Evolutionary conservation across 2,329 filamentous ascomycete genomes (phyloP).

Genomic region (Ascochyta clinopodiicola): DNA sequence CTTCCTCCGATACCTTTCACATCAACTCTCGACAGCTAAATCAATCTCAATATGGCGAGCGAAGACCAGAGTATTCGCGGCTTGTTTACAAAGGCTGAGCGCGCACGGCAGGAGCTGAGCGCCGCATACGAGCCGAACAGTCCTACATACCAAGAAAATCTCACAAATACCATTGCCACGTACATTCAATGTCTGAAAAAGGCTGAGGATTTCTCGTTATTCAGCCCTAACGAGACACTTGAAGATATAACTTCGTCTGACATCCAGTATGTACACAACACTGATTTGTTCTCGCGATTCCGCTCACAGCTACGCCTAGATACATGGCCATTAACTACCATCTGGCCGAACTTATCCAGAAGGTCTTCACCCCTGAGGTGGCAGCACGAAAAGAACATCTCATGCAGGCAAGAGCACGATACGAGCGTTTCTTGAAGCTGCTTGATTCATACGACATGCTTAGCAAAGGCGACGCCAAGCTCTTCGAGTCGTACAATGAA

Average conservation of each 20-base stretch:
- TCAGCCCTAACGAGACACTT: slow-evolving; percentile 86
- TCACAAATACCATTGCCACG: slow-evolving; percentile 70
- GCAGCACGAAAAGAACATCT: slow-evolving; percentile 65
- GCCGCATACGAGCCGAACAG: slow-evolving; percentile 69
- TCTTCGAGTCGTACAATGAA: slow-evolving; percentile 77
- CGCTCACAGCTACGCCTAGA: slow-evolving; percentile 47
- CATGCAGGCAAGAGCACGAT: slow-evolving; percentile 68
- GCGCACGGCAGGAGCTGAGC: slow-evolving; percentile 64
- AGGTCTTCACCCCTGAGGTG: slow-evolving; percentile 64
- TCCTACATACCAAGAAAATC: slow-evolving; percentile 69
- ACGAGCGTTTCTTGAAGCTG: slow-evolving; percentile 78
- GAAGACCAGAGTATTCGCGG: slow-evolving; percentile 61
- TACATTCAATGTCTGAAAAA: slow-evolving; percentile 77
- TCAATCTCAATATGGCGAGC: slow-evolving; percentile 45
- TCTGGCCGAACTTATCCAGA: slow-evolving; percentile 79
- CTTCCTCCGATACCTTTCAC: slow-evolving; percentile 4
- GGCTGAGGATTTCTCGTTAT: slow-evolving; percentile 75
- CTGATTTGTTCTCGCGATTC: background rate
- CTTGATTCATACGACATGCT: slow-evolving; percentile 82
- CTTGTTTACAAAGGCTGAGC: slow-evolving; percentile 63
- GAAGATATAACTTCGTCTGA: slow-evolving; percentile 88
- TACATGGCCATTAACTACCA: slow-evolving; percentile 80
- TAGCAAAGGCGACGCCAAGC: slow-evolving; percentile 66
- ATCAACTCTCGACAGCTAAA: background rate
- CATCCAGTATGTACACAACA: slow-evolving; percentile 65